Percentiles rank a stretch among this genome's conserved stretches.
Evolutionary conservation across 2,329 filamentous ascomycete genomes (phyloP).

Genomic region (Cercospora sp.): DNA sequence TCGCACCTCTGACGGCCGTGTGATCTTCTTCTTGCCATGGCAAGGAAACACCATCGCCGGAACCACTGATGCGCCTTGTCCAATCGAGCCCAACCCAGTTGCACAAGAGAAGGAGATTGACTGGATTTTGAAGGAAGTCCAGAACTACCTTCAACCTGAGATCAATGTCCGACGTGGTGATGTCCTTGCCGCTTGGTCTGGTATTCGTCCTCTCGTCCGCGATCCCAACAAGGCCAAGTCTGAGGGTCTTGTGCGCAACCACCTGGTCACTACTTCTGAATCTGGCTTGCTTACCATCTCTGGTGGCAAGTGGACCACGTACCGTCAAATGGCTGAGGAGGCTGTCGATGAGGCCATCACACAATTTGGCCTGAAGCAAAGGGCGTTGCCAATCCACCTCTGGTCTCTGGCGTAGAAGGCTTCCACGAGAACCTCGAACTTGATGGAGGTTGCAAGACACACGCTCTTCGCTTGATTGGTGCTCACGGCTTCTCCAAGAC

Average conservation of each 20-base stretch:
- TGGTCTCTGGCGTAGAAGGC: conserved; percentile 68
- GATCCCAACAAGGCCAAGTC: conserved; percentile 84
- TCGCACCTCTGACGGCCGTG: conserved; percentile 80
- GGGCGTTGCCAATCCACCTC: conserved; percentile 57
- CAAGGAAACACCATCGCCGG: conserved; percentile 90
- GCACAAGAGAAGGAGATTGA: conserved; percentile 82
- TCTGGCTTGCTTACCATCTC: conserved; percentile 82
- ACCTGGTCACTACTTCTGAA: conserved; percentile 75
- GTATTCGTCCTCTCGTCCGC: conserved; percentile 81
- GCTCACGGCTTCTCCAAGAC: conserved; percentile 87
- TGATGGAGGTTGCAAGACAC: conserved; percentile 78
- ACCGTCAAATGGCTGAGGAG: conserved; percentile 90
- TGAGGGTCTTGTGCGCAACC: conserved; percentile 83
- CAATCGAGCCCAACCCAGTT: conserved; percentile 71
- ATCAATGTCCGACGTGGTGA: conserved; percentile 83
- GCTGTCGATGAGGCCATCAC: conserved; percentile 78
- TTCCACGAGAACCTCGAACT: conserved; percentile 70
- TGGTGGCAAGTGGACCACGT: conserved; percentile 91
- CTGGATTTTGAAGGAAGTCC: conserved; percentile 84
- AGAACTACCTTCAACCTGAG: conserved; percentile 77
- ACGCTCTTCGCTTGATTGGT: conserved; percentile 76
- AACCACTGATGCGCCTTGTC: conserved; percentile 77
- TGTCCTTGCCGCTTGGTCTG: conserved; percentile 87
- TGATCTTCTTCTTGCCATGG: conserved; percentile 93
- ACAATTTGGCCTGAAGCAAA: conserved; percentile 64